Percentiles rank a stretch among this genome's conserved stretches.
phyloP scores from a whole-genome alignment of 2,329 filamentous ascomycete genomes.

The Ceratocystis alfenasii region DNA sequence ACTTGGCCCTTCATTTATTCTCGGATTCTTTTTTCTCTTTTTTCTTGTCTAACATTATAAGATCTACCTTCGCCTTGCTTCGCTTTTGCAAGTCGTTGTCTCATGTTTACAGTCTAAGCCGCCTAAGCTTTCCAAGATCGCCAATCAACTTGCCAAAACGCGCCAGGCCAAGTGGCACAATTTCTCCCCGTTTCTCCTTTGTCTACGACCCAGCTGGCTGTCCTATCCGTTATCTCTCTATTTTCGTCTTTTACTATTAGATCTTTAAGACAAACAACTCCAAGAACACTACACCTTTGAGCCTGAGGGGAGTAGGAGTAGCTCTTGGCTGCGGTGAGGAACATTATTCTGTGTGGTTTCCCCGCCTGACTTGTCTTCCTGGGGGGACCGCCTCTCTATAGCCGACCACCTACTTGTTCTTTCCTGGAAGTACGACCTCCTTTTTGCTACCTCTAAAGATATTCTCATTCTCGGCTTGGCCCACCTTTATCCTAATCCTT shows the following conservation, averaged over 20 bases:
- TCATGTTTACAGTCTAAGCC: slow-evolving; percentile 5
- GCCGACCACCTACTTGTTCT: too few relatives aligned
- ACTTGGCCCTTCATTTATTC: background rate
- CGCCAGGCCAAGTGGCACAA: background rate
- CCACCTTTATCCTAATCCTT: background rate
- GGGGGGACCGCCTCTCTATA: too few relatives aligned
- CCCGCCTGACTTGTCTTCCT: background rate
- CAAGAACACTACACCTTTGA: background rate
- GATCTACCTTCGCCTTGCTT: background rate
- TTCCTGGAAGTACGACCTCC: too few relatives aligned
- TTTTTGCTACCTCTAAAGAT: too few relatives aligned
- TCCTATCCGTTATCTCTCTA: too few relatives aligned
- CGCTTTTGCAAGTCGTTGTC: slow-evolving; percentile 4
- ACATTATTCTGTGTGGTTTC: background rate
- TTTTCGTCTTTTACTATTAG: background rate
- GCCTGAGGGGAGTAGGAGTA: background rate
- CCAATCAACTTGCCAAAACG: slow-evolving; percentile 3
- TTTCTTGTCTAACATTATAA: background rate
- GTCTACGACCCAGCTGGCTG: too few relatives aligned
- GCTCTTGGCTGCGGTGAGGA: background rate
- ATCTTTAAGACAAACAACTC: background rate
- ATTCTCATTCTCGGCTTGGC: background rate
- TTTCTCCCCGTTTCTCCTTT: background rate
- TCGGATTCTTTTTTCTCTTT: slow-evolving; percentile 9
- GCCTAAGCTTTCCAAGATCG: background rate